Evolutionary conservation across 75 land plant species (phyloP).

Genomic region (Cryptomeria japonica): DNA sequence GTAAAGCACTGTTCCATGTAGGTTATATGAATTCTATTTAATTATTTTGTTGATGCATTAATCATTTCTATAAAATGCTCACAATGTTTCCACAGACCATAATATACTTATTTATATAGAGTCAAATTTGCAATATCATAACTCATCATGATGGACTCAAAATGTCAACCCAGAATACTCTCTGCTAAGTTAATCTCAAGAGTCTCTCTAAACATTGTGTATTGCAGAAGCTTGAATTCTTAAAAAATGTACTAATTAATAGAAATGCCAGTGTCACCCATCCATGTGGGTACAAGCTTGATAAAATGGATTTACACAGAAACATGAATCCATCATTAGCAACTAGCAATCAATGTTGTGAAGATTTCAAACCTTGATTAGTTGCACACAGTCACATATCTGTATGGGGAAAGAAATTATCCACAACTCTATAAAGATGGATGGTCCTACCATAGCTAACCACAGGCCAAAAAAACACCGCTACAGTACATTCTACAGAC

Average conservation of each 20-base stretch:
- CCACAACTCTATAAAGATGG: neutral
- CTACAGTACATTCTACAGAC: neutral
- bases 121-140: neutral
- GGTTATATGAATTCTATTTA: neutral
- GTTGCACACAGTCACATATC: neutral
- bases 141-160: neutral
- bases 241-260: neutral
- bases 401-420: neutral
- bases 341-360: neutral
- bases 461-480: neutral
- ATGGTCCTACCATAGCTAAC: neutral
- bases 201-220: neutral
- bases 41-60: neutral
- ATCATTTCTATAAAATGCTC: neutral
- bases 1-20: neutral
- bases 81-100: neutral
- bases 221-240: neutral
- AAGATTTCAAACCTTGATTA: neutral
- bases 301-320: neutral
- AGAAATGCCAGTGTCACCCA: neutral
- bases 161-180: neutral
- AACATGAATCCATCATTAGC: neutral
- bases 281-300: neutral
- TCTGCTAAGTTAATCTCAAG: neutral
- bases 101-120: neutral